These are phyloP conservation scores for Colletotrichum sp. DNA, from an alignment of 2,329 filamentous ascomycete genomes.

Conservation along the genomic window DNA sequence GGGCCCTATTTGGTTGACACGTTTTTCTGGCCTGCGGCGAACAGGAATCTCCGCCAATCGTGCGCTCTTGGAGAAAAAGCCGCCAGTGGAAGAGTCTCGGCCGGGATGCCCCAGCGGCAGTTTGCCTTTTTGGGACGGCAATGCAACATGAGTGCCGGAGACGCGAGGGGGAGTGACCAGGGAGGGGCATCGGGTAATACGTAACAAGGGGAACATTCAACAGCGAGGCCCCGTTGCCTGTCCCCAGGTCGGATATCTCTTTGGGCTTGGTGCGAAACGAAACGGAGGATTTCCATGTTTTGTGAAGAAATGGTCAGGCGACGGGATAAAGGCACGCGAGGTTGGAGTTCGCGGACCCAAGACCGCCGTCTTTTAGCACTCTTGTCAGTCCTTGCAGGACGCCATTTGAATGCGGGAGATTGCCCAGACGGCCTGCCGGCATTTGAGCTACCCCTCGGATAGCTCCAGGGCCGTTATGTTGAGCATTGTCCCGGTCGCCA, in stretches of 20 bases:
- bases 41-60: conserved; percentile 16
- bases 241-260: not conserved
- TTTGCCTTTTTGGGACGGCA: not conserved
- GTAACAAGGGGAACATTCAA: not conserved
- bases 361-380: not conserved
- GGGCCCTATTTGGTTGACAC: not conserved
- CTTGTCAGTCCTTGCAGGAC: not conserved
- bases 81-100: not conserved
- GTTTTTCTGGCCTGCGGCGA: not conserved
- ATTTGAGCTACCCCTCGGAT: not conserved
- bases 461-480: not conserved
- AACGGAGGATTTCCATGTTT: not conserved
- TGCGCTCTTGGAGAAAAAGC: not conserved
- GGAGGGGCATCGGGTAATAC: not conserved
- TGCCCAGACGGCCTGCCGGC: not conserved
- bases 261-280: not conserved
- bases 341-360: not conserved
- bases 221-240: not conserved
- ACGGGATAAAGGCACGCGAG: not conserved
- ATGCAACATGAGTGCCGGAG: not conserved
- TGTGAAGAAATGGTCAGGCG: not conserved
- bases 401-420: not conserved
- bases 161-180: not conserved
- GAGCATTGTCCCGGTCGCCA: not conserved
- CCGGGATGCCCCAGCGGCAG: not conserved